phyloP scores from a whole-genome alignment of 1,139 yeast species.

The Geotrichum armillariae region DNA sequence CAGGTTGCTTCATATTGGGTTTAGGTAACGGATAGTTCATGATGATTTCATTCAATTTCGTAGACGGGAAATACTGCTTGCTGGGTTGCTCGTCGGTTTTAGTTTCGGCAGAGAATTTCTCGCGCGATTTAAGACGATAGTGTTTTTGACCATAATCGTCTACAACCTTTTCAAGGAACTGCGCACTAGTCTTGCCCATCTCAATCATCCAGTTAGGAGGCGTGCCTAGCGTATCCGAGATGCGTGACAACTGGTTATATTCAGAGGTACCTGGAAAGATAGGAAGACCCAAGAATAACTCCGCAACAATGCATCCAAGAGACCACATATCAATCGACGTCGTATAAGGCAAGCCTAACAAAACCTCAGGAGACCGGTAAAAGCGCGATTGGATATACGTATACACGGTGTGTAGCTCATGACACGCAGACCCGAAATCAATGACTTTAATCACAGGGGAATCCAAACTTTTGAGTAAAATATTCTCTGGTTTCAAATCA shows the following conservation, averaged over 20 bases:
- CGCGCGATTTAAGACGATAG: slow-evolving; percentile 54
- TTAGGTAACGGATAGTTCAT: slow-evolving; percentile 74
- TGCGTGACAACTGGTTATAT: slow-evolving; percentile 83
- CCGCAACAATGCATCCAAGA: slow-evolving; percentile 94
- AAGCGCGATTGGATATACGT: slow-evolving; percentile 95
- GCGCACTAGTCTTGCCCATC: slow-evolving; percentile 80
- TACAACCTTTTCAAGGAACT: slow-evolving; percentile 57
- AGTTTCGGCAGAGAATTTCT: slow-evolving; percentile 59
- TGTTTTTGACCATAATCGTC: slow-evolving; percentile 41
- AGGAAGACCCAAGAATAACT: slow-evolving; percentile 88
- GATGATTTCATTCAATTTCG: slow-evolving; percentile 70
- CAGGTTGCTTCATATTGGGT: slow-evolving; percentile 63
- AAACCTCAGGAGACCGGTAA: slow-evolving; percentile 94
- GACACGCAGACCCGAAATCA: slow-evolving; percentile 97
- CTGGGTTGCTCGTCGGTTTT: slow-evolving; percentile 70
- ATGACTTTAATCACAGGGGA: slow-evolving; percentile 89
- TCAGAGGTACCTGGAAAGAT: slow-evolving; percentile 95
- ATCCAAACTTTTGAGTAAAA: slow-evolving; percentile 76
- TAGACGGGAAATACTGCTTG: slow-evolving; percentile 79
- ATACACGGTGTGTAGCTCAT: slow-evolving; percentile 83
- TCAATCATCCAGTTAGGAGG: slow-evolving; percentile 98
- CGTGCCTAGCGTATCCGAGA: slow-evolving; percentile 75
- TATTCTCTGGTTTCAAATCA: slow-evolving; percentile 95
- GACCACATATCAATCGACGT: slow-evolving; percentile 99
- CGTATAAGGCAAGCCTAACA: slow-evolving; percentile 81